Conservation (phyloP, 169 alveolate species). For the Theileria luwenshuni region DNA sequence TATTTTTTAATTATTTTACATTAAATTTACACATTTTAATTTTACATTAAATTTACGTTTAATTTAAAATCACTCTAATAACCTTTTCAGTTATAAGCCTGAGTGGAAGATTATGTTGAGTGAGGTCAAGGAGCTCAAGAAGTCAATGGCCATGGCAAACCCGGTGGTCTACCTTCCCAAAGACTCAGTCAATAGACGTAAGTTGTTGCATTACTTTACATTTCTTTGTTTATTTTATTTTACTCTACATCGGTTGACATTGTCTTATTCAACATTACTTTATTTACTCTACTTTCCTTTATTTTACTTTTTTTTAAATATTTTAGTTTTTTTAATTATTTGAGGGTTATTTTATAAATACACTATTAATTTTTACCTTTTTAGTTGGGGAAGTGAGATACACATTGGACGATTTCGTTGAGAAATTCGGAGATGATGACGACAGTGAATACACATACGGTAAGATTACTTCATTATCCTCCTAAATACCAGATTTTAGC, state of each 20-base stretch:
- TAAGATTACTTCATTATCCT: neutral
- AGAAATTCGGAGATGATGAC: constrained; percentile 19
- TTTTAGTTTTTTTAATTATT: too few species aligned
- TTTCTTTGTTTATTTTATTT: too few species aligned
- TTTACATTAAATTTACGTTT: neutral
- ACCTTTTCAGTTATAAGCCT: constrained; percentile 43
- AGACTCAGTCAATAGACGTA: constrained; percentile 12
- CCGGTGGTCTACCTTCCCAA: constrained; percentile 39
- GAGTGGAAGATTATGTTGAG: constrained; percentile 56
- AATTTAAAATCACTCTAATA: neutral
- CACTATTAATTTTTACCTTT: neutral
- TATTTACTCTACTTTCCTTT: too few species aligned
- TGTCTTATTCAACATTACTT: too few species aligned
- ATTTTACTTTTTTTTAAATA: too few species aligned
- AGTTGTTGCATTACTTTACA: constrained; percentile 12
- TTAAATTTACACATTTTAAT: too few species aligned
- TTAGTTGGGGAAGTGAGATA: constrained; percentile 17
- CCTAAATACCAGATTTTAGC: neutral
- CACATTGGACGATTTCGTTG: constrained; percentile 31
- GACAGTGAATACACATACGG: constrained; percentile 61
- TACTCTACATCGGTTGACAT: too few species aligned
- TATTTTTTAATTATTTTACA: too few species aligned
- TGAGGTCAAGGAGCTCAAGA: constrained; percentile 54
- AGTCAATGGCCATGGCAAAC: constrained; percentile 41
- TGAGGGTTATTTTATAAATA: too few species aligned